Conservation (phyloP, 2,329 filamentous ascomycete genomes). For the Taxawa tesnikishii region DNA sequence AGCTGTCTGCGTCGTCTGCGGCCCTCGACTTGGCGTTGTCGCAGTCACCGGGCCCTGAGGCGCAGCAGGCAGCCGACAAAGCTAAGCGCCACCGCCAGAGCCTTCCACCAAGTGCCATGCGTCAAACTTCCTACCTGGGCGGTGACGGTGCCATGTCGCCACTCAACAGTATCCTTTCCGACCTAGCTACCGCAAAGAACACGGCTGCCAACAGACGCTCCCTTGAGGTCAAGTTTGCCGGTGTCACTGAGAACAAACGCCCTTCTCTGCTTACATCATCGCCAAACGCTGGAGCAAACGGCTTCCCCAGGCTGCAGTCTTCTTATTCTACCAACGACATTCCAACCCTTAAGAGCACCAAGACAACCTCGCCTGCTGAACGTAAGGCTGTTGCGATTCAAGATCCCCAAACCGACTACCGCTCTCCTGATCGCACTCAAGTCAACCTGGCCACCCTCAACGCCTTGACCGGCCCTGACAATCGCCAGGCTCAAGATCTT, state of each 20-base stretch:
- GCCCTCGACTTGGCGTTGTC: constrained; percentile 68
- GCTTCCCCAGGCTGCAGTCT: constrained; percentile 63
- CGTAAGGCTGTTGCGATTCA: constrained; percentile 40
- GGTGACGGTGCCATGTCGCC: constrained; percentile 20
- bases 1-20: constrained; percentile 71
- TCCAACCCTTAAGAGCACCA: constrained; percentile 65
- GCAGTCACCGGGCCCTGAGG: constrained; percentile 52
- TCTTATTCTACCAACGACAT: constrained; percentile 88
- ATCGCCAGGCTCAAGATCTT: constrained; percentile 63
- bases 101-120: constrained; percentile 21
- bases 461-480: constrained; percentile 58
- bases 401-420: constrained; percentile 5
- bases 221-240: constrained; percentile 31
- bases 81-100: constrained; percentile 33
- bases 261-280: constrained; percentile 39
- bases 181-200: constrained; percentile 28
- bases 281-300: constrained; percentile 48
- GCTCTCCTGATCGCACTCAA: constrained; percentile 11
- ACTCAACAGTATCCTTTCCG: constrained; percentile 25
- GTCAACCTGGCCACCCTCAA: constrained; percentile 48
- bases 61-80: constrained; percentile 41
- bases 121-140: constrained; percentile 23
- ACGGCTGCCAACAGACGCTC: constrained; percentile 32
- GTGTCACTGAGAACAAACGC: constrained; percentile 30
- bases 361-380: constrained; percentile 17